These are phyloP conservation scores for Trametes gibbosa DNA, from an alignment of 768 basidiomycete species.

Conservation along the genomic window DNA sequence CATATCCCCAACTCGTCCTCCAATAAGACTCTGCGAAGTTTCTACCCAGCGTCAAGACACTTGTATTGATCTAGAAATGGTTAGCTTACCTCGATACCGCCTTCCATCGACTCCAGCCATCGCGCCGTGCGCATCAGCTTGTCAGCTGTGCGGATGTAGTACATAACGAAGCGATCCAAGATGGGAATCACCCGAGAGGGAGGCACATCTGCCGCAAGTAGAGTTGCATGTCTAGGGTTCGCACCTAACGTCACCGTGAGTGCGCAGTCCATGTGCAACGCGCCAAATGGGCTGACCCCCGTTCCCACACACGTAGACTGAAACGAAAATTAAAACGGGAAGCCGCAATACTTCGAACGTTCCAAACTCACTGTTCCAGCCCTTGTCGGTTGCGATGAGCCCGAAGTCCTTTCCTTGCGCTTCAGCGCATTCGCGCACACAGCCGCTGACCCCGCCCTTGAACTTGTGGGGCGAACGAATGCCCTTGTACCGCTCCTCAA, in stretches of 20 bases:
- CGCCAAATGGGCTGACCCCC: constrained; percentile 43
- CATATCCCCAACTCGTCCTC: constrained; percentile 75
- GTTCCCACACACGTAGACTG: constrained; percentile 68
- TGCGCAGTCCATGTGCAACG: not conserved
- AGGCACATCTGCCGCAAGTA: constrained; percentile 67
- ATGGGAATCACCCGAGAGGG: constrained; percentile 58
- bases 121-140: constrained; percentile 67
- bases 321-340: not conserved
- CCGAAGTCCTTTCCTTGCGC: constrained; percentile 77
- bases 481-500: constrained; percentile 73
- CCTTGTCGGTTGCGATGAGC: constrained; percentile 73
- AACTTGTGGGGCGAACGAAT: constrained; percentile 70
- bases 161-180: constrained; percentile 63
- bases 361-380: constrained; percentile 58
- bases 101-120: constrained; percentile 71
- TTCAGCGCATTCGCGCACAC: constrained; percentile 75
- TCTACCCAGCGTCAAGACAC: constrained; percentile 30
- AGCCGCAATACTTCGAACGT: not conserved
- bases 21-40: constrained; percentile 60
- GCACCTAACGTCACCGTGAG: constrained; percentile 9
- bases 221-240: constrained; percentile 52
- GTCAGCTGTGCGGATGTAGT: constrained; percentile 74
- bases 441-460: constrained; percentile 75
- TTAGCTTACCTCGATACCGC: constrained; percentile 52
- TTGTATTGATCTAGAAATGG: not conserved